phyloP scores from a whole-genome alignment of 768 basidiomycete genomes.

The Chalciporus sphaerocephalus region DNA sequence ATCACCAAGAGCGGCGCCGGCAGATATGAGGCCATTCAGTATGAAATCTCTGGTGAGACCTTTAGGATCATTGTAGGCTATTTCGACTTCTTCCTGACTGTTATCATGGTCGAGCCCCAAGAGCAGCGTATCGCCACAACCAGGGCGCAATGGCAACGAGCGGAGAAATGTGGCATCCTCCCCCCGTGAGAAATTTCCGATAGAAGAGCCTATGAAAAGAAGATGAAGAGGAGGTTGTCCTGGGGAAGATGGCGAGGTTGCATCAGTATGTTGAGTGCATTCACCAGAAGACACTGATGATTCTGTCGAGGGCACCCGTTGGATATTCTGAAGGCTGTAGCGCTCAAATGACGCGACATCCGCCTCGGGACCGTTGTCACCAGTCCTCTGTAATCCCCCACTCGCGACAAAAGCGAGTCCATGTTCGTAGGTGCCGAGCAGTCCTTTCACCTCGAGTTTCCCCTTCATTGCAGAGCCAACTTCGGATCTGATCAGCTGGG shows the following conservation, averaged over 20 bases:
- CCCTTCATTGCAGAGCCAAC: slow-evolving; percentile 59
- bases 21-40: slow-evolving; percentile 76
- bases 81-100: slow-evolving; percentile 62
- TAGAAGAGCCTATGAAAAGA: slow-evolving; percentile 85
- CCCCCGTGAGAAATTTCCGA: slow-evolving; percentile 82
- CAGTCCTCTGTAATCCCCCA: slow-evolving; percentile 21
- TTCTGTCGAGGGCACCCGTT: slow-evolving; percentile 37
- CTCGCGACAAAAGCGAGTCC: slow-evolving; percentile 76
- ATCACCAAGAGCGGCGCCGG: slow-evolving; percentile 65
- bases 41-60: slow-evolving; percentile 75
- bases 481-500: slow-evolving; percentile 57
- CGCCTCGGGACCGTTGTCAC: slow-evolving; percentile 4
- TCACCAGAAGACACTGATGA: slow-evolving; percentile 31
- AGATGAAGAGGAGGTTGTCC: slow-evolving; percentile 66
- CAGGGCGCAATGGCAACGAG: slow-evolving; percentile 71
- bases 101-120: slow-evolving; percentile 90
- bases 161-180: slow-evolving; percentile 71
- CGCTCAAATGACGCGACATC: slow-evolving; percentile 2
- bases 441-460: slow-evolving; percentile 75
- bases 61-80: slow-evolving; percentile 80
- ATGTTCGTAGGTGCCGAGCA: slow-evolving; percentile 89
- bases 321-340: slow-evolving; percentile 10
- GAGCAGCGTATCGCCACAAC: slow-evolving; percentile 75
- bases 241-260: slow-evolving; percentile 42
- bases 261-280: neutral